Percentiles rank a stretch among this genome's conserved stretches.
phyloP scores from a whole-genome alignment of 352 stramenopile genomes.

The Globisporangium nodosum region DNA sequence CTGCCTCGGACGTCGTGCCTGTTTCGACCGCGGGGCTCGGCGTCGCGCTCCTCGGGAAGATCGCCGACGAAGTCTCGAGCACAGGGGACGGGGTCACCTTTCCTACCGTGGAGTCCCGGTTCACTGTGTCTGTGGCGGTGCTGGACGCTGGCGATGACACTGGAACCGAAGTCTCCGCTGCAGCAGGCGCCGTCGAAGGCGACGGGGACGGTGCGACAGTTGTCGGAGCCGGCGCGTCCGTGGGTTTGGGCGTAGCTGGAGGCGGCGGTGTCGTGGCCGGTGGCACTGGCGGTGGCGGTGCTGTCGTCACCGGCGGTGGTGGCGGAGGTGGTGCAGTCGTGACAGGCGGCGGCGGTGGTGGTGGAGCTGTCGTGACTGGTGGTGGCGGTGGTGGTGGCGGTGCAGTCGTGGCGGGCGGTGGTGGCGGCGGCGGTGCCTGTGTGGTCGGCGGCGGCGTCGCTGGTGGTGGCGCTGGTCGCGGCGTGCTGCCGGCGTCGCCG shows the following conservation, averaged over 20 bases:
- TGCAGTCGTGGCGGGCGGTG: slow-evolving; percentile 1
- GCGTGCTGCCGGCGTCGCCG: neutral
- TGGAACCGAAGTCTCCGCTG: slow-evolving; percentile 5
- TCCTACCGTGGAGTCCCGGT: neutral
- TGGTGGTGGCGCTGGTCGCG: slow-evolving; percentile 5
- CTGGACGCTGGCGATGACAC: slow-evolving; percentile 8
- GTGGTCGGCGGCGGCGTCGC: neutral
- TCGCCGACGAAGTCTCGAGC: slow-evolving; percentile 5
- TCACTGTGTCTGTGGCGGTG: slow-evolving; percentile 1
- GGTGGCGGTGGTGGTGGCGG: slow-evolving; percentile 7
- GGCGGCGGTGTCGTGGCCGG: slow-evolving; percentile 4
- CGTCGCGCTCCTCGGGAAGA: slow-evolving; percentile 4
- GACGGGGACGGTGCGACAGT: slow-evolving; percentile 13
- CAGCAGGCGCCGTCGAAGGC: slow-evolving; percentile 4
- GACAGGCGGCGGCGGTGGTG: slow-evolving; percentile 1
- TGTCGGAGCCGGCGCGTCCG: slow-evolving; percentile 11
- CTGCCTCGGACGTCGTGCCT: slow-evolving; percentile 20
- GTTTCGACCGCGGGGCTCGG: slow-evolving; percentile 19
- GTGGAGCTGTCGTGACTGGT: slow-evolving; percentile 4
- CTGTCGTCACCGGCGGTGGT: slow-evolving; percentile 5
- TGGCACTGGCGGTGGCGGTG: slow-evolving; percentile 11
- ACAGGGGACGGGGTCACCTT: neutral
- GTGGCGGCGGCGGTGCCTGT: neutral
- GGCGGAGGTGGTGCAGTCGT: slow-evolving; percentile 5
- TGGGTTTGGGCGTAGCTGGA: neutral